Percentiles rank a stretch among this genome's conserved stretches.
These are phyloP conservation scores for Hypoxylon sp. DNA, from an alignment of 2,329 filamentous ascomycete species.

Conservation along the genomic window DNA sequence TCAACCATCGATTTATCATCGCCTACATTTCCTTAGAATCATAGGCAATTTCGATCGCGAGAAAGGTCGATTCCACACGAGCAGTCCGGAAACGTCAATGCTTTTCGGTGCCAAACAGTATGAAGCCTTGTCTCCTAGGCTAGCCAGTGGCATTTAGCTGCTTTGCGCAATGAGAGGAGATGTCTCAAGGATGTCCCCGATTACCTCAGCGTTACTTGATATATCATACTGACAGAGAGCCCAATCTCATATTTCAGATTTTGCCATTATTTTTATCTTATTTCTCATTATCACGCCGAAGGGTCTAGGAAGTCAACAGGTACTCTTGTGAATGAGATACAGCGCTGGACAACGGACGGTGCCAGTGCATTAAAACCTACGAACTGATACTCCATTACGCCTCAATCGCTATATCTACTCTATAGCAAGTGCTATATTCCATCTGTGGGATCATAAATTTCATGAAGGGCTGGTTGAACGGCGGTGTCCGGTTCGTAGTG, in stretches of 20 bases:
- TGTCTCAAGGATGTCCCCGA: neutral
- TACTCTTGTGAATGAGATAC: neutral
- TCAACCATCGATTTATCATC: conserved; percentile 3
- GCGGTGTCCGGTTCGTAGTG: no score
- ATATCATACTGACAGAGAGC: neutral
- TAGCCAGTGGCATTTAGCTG: neutral
- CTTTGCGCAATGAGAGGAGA: neutral
- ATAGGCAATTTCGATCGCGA: neutral
- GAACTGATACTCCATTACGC: neutral
- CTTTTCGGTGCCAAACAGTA: neutral
- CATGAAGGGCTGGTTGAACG: neutral
- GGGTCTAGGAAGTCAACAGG: neutral
- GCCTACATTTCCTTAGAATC: neutral
- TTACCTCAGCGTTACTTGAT: neutral
- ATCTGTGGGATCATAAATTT: neutral
- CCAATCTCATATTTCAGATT: neutral
- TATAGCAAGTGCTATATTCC: neutral
- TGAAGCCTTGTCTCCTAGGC: no score
- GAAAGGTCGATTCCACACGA: neutral
- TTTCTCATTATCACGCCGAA: neutral
- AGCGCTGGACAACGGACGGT: neutral
- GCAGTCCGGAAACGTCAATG: neutral
- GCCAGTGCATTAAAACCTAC: neutral
- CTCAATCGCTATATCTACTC: neutral
- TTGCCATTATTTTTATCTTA: neutral